Evolutionary conservation across 805 yeast genomes (phyloP), one percentile per base, ranked within the genome.

Genomic region (Kazachstania bromeliacearum): DNA sequence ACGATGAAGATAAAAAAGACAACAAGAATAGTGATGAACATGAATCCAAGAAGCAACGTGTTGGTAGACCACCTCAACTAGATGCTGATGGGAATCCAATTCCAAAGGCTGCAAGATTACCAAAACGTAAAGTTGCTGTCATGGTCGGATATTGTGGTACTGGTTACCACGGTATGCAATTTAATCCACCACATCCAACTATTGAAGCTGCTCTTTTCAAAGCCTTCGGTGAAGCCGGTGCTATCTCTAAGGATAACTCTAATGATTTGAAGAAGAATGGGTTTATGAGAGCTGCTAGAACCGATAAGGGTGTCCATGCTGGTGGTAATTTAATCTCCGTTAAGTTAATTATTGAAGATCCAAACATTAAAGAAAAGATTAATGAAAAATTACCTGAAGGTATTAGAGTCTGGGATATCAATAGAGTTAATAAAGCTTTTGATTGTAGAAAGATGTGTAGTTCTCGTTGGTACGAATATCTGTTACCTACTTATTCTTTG

Each of bases 251-350:
- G 40, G 92, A 83, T 50, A 88, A 88, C 59, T 75, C 95, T 5
- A 80, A 77, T 40, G 96, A 89, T 55, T 74, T 88, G 50, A 87
- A 85, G 55, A 88, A 88, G 55, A 74, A 77, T 36, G 87, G 92
- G 0, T 83, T 89, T 53, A 79, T 78, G 84, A 70, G 92, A 59
- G 85, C 88, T 35, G 89, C 89, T 4, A 70, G 89, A 63, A 81
- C 89, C 3, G 97, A 88, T 59, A 89, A 89, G 60, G 97, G 96
- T 42, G 97, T 88, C 17, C 97, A 88, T 61, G 96, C 97, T 9
- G 95, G 96, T 2, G 96, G 96, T 20, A 88, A 88, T 57, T 85
- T 87, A 16, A 73, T 89, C 30, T 80, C 94, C 12, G 66, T 82
- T 47, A 88, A 88, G 56, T 62, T 88, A 68, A 84, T 85, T 48